Conservation (phyloP, 306 rosid genomes). For the Cicer arietinum region DNA sequence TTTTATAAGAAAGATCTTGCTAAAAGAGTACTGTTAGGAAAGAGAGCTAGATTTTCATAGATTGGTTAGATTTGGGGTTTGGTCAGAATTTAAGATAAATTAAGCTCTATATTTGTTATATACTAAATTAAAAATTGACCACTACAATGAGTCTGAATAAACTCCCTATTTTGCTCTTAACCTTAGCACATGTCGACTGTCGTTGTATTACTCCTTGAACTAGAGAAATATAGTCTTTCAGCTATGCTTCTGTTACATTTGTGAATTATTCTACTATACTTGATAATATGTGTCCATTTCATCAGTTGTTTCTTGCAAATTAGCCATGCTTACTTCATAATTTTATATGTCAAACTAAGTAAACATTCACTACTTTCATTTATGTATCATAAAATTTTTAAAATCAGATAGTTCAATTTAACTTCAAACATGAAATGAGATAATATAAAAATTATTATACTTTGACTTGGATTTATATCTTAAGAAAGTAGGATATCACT, state of each 20-base stretch:
- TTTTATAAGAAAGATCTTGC: slow-evolving; percentile 99
- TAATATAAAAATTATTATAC: background rate
- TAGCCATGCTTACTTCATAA: background rate
- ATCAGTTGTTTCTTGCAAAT: background rate
- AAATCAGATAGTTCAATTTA: slow-evolving; percentile 15
- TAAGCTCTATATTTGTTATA: background rate
- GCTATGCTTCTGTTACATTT: background rate
- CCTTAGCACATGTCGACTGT: background rate
- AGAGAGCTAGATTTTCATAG: slow-evolving; percentile 44
- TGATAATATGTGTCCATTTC: background rate
- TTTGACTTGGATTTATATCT: background rate
- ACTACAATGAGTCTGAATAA: background rate
- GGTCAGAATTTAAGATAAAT: background rate
- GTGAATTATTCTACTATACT: background rate
- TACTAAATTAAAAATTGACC: background rate
- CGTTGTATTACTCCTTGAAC: background rate
- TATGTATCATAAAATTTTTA: slow-evolving; percentile 14
- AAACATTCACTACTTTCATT: slow-evolving; percentile 1
- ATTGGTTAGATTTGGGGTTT: background rate
- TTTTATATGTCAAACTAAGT: background rate
- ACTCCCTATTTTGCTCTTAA: background rate
- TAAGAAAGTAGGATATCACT: background rate
- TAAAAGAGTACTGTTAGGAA: slow-evolving; percentile 86
- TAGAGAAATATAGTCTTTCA: background rate
- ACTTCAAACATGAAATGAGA: background rate